Evolutionary conservation across 2,329 filamentous ascomycete genomes (phyloP).

Genomic region (Cytospora mali): DNA sequence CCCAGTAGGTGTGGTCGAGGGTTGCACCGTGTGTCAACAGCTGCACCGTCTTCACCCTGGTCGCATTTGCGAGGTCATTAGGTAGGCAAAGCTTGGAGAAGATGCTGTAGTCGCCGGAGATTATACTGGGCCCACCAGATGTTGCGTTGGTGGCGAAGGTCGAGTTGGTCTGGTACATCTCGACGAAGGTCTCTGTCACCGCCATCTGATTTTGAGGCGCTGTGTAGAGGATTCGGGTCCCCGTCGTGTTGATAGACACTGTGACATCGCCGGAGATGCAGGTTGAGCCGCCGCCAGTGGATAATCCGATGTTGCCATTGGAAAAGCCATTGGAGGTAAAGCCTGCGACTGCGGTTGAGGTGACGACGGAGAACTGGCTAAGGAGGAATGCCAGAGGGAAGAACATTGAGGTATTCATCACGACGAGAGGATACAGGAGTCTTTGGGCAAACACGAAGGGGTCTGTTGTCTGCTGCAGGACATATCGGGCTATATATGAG

Average conservation of each 20-base stretch:
- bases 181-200: slow-evolving; percentile 30
- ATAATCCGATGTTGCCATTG: slow-evolving; percentile 28
- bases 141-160: slow-evolving; percentile 27
- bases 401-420: slow-evolving; percentile 27
- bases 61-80: slow-evolving; percentile 12
- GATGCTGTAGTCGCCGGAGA: slow-evolving; percentile 31
- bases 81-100: slow-evolving; percentile 32
- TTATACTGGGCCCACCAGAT: slow-evolving; percentile 28
- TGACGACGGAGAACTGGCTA: slow-evolving; percentile 27
- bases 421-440: slow-evolving; percentile 3
- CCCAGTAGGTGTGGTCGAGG: slow-evolving; percentile 42
- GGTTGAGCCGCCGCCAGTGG: slow-evolving; percentile 30
- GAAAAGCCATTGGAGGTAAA: slow-evolving; percentile 28
- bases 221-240: slow-evolving; percentile 29
- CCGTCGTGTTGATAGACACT: slow-evolving; percentile 30
- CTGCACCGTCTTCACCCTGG: slow-evolving; percentile 37
- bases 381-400: slow-evolving; percentile 26
- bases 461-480: not conserved
- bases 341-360: slow-evolving; percentile 17
- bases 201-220: slow-evolving; percentile 30
- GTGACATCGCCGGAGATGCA: slow-evolving; percentile 29
- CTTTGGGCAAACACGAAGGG: not conserved
- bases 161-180: slow-evolving; percentile 30
- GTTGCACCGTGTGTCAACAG: slow-evolving; percentile 45
- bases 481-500: too few species aligned